These are phyloP conservation scores for Sphagnum contortum DNA, from an alignment of 225 moss, liverwort and hornwort species.

Conservation along the genomic window DNA sequence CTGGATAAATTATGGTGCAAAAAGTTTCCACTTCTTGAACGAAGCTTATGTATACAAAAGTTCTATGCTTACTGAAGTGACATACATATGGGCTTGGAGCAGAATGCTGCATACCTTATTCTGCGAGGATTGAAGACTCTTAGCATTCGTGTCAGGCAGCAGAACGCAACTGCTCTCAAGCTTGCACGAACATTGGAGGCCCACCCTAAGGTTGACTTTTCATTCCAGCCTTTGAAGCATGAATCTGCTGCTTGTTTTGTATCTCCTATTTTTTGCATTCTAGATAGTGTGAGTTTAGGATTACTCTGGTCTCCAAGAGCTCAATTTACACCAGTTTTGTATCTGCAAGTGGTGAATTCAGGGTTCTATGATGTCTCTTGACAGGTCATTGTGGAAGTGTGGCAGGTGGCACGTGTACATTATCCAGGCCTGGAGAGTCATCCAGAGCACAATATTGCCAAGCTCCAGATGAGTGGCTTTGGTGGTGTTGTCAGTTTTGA, in stretches of 20 bases:
- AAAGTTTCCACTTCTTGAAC: too few species aligned
- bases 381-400: too few species aligned
- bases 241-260: too few species aligned
- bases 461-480: slow-evolving; percentile 94
- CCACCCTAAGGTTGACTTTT: slow-evolving; percentile 58
- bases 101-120: slow-evolving; percentile 95
- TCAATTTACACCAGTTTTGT: too few species aligned
- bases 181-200: slow-evolving; percentile 70
- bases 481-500: slow-evolving; percentile 99
- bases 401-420: slow-evolving; percentile 93
- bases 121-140: slow-evolving; percentile 96
- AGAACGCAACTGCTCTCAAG: slow-evolving; percentile 65
- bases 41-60: too few species aligned
- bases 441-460: slow-evolving; percentile 96
- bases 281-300: too few species aligned
- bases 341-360: too few species aligned
- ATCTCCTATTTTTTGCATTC: too few species aligned
- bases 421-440: slow-evolving; percentile 99
- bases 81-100: slow-evolving; percentile 5
- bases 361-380: too few species aligned
- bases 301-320: too few species aligned
- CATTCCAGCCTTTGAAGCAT: neutral
- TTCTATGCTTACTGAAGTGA: too few species aligned
- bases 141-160: slow-evolving; percentile 79
- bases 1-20: too few species aligned